Percentiles rank a stretch among this genome's conserved stretches.
phyloP scores from a whole-genome alignment of 805 yeast genomes.

The Yarrowia sp. region DNA sequence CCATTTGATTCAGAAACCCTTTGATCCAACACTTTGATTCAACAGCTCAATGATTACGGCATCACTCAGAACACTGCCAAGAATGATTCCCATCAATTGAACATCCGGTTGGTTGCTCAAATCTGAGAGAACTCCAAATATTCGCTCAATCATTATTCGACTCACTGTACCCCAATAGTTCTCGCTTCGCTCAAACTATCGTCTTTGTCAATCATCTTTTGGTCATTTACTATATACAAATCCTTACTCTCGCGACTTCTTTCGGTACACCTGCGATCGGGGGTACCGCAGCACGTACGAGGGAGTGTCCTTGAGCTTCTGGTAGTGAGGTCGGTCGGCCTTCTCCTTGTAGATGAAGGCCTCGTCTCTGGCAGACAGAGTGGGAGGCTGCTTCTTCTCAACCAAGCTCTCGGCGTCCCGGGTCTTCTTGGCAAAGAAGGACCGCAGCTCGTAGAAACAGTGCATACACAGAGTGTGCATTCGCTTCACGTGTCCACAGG shows the following conservation, averaged over 20 bases:
- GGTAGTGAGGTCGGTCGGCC: constrained; percentile 42
- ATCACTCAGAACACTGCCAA: no score
- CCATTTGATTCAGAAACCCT: no score
- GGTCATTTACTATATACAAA: constrained; percentile 17
- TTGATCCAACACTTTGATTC: no score
- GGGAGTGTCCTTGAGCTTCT: constrained; percentile 26
- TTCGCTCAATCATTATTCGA: no score
- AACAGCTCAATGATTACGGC: no score
- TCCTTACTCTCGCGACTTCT: constrained; percentile 8
- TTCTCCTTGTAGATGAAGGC: constrained; percentile 47
- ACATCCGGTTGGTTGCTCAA: no score
- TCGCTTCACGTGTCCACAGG: constrained; percentile 92
- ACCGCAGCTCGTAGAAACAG: constrained; percentile 82
- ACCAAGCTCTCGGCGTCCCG: constrained; percentile 41
- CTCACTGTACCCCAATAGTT: no score
- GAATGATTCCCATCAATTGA: no score
- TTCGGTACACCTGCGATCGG: constrained; percentile 27
- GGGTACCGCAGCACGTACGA: constrained; percentile 31
- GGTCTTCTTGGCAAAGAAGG: constrained; percentile 62
- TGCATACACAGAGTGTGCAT: constrained; percentile 92
- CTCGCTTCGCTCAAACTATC: no score
- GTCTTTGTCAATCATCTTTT: no score
- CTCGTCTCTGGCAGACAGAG: constrained; percentile 42
- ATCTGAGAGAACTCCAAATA: no score
- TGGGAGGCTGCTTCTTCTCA: constrained; percentile 40